Base-by-base conservation (phyloP, 345 rosid genomes). In the Acer yangbiense region DNA sequence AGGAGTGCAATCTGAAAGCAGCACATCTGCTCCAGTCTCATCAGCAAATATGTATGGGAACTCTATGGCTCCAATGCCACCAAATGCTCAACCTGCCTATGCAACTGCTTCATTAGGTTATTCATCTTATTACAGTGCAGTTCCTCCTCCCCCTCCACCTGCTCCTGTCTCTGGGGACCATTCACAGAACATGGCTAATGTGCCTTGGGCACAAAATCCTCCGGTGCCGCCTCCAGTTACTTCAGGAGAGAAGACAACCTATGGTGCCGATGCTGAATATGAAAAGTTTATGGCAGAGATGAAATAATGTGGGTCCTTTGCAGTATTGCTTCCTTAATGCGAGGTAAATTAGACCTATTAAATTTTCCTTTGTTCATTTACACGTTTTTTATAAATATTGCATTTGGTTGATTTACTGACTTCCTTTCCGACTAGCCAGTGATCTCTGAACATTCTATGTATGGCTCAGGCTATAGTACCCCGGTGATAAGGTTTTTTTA, bases 211-310 rank as follows among this genome's bases (percentile, higher is more conserved):
- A 29, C 74, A 86, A 39, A 88, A 82, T 75, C 89, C 89, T 63
- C 86, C 90, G n/a, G 80, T 76, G 68, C 89, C 82, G 27, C 89
- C 91, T 4, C 76, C 90, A 7, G 85, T 65, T 55, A 62, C 91
- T 27, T 81, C 92, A 83, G 83, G 85, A 61, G 98, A 88, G 75
- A 92, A 89, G 79, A 13, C 87, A 70, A 57, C 86, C 18, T 83
- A 84, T 85, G 94, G 91, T 82, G 88, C 91, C 41, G 98, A 97
- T 83, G 85, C 93, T 20, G 98, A 93, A 84, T 96, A 94, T 80
- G 96, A 94, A 82, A 97, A 94, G 87, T 93, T 97, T 82, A 93
- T 97, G 98, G 90, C 98, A 35, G 98, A 97, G 92, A 92, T 93
- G 97, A 94, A 97, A 81, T 97, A 90, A 89, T 54, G 62, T 68